phyloP scores from a whole-genome alignment of 805 yeast genomes.

The Yarrowia yakushimensis region DNA sequence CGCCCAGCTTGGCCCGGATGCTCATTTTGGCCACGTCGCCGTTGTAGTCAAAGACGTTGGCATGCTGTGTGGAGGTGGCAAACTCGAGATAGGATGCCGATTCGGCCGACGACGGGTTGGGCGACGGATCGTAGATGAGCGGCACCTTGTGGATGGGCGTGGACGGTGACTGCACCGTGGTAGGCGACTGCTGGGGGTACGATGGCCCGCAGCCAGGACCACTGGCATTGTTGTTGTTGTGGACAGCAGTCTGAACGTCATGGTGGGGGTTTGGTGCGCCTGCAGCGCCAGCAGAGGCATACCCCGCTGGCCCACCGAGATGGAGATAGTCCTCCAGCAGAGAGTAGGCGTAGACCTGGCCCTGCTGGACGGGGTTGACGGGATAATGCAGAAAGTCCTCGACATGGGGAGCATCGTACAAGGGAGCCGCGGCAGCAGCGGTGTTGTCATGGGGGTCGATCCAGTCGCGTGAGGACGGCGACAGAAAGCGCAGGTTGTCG shows the following conservation, averaged over 20 bases:
- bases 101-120: conserved; percentile 2
- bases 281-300: too few relatives aligned
- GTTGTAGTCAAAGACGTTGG: conserved; percentile 14
- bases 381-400: conserved; percentile 21
- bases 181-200: background rate
- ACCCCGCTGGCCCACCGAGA: background rate
- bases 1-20: conserved; percentile 13
- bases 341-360: conserved; percentile 8
- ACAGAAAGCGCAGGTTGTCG: conserved; percentile 15
- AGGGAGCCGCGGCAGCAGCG: background rate
- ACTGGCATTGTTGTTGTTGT: too few relatives aligned
- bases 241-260: too few relatives aligned
- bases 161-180: background rate
- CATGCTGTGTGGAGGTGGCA: background rate
- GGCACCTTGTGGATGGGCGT: conserved; percentile 17
- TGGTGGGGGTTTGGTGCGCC: too few relatives aligned
- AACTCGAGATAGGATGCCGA: conserved; percentile 4
- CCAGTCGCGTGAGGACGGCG: conserved; percentile 21
- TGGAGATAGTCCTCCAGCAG: conserved; percentile 12
- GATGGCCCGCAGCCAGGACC: too few relatives aligned
- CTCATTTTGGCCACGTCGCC: conserved; percentile 13
- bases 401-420: conserved; percentile 15
- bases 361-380: conserved; percentile 18
- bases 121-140: conserved; percentile 17
- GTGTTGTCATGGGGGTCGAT: conserved; percentile 13